phyloP scores from a whole-genome alignment of 257 asterid species.

The Ligustrum vulgare region DNA sequence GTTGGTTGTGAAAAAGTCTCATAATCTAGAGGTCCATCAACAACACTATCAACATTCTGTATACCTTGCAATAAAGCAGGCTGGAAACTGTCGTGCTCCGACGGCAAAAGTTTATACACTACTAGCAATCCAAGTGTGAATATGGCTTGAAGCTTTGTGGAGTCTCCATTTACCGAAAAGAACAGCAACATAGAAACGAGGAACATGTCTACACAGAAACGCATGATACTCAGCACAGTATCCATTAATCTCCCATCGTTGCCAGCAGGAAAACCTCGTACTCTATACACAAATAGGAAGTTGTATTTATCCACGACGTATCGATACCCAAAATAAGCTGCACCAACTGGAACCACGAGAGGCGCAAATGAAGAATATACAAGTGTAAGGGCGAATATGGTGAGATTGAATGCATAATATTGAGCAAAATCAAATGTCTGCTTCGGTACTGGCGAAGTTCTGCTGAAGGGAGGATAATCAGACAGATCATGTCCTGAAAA shows the following conservation, averaged over 20 bases:
- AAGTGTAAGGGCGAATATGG: constrained; percentile 90
- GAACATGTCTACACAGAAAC: constrained; percentile 77
- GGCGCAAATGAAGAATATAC: constrained; percentile 90
- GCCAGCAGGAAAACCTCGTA: constrained; percentile 95
- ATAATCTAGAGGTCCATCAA: constrained; percentile 72
- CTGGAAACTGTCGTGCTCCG: constrained; percentile 51
- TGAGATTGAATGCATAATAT: constrained; percentile 92
- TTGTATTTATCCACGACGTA: constrained; percentile 94
- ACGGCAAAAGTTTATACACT: constrained; percentile 76
- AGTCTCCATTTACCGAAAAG: constrained; percentile 80
- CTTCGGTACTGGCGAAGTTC: constrained; percentile 96
- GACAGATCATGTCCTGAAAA: constrained; percentile 72
- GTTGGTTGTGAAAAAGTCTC: constrained; percentile 85
- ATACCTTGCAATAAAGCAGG: constrained; percentile 75
- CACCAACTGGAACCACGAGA: constrained; percentile 94
- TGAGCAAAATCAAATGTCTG: constrained; percentile 92
- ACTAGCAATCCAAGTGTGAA: constrained; percentile 81
- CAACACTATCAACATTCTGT: constrained; percentile 67
- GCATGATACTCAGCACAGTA: constrained; percentile 76
- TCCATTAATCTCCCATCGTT: constrained; percentile 97
- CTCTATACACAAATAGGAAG: constrained; percentile 89
- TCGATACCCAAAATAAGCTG: constrained; percentile 86
- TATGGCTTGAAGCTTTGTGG: constrained; percentile 92
- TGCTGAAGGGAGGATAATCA: constrained; percentile 89
- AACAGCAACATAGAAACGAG: constrained; percentile 77